Percentiles rank a stretch among this genome's conserved stretches.
These are phyloP conservation scores for Leccinum ochraceum DNA, from an alignment of 768 basidiomycete genomes.

Conservation along the genomic window DNA sequence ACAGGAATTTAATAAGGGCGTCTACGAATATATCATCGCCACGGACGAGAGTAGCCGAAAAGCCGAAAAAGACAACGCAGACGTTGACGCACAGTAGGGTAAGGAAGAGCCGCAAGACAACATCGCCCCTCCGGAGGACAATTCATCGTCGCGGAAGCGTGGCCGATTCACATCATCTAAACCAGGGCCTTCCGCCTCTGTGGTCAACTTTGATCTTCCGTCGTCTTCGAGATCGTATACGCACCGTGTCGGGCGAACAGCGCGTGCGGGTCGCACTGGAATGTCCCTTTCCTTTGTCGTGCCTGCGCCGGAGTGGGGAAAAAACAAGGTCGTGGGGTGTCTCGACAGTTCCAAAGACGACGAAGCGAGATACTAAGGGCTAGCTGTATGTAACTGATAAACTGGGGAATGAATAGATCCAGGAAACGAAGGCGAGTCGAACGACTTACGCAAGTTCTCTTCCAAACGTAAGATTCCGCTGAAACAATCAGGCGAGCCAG, in stretches of 20 bases:
- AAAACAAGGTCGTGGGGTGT: conserved; percentile 70
- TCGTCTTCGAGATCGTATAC: conserved; percentile 84
- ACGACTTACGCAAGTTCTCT: no score
- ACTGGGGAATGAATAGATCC: no score
- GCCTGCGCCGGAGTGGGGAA: conserved; percentile 64
- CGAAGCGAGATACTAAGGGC: conserved; percentile 39
- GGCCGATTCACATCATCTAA: conserved; percentile 51
- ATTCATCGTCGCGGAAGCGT: conserved; percentile 49
- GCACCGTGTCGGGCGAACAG: conserved; percentile 95
- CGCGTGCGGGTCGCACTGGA: conserved; percentile 92
- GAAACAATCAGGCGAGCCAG: no score
- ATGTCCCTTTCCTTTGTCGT: conserved; percentile 91
- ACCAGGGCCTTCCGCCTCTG: conserved; percentile 39
- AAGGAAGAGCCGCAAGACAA: conserved; percentile 23
- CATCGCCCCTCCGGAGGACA: conserved; percentile 19
- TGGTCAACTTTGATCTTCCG: conserved; percentile 98
- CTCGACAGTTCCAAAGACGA: conserved; percentile 73
- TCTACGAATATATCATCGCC: conserved; percentile 98
- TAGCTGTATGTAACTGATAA: no score
- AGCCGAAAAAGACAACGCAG: conserved; percentile 46
- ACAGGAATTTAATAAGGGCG: conserved; percentile 98
- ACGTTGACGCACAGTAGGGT: conserved; percentile 33
- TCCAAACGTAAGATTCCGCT: no score
- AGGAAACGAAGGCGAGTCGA: no score
- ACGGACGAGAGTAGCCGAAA: conserved; percentile 82